These are phyloP conservation scores for Paramecium primaurelia DNA, from an alignment of 73 alveolate genomes.

Conservation along the genomic window DNA sequence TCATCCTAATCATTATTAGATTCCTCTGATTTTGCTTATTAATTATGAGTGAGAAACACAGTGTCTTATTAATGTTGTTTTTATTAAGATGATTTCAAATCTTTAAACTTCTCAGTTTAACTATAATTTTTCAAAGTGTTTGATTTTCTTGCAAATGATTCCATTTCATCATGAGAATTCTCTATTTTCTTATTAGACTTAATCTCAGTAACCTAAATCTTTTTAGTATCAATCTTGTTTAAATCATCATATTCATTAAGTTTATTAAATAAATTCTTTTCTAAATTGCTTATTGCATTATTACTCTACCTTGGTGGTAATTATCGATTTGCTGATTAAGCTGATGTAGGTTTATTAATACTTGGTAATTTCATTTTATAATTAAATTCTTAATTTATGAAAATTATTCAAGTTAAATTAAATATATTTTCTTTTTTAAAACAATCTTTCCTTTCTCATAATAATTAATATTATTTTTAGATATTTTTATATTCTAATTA, in stretches of 20 bases:
- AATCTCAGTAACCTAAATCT: neutral
- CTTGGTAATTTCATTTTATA: constrained; percentile 7
- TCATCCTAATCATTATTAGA: neutral
- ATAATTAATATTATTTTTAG: no score
- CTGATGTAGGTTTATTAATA: constrained; percentile 3
- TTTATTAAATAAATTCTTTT: neutral
- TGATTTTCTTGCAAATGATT: neutral
- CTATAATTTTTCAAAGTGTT: neutral
- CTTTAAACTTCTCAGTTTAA: neutral
- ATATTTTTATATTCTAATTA: no score
- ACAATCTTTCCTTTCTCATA: no score
- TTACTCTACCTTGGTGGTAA: neutral
- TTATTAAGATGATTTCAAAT: neutral
- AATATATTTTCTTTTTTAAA: constrained; percentile 68
- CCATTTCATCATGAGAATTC: neutral
- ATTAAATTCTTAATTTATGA: neutral
- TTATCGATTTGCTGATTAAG: neutral
- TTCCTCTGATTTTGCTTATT: neutral
- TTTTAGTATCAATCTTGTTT: neutral
- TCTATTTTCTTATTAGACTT: neutral
- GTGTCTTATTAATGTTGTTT: neutral
- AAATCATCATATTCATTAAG: constrained; percentile 15
- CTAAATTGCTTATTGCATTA: constrained; percentile 1
- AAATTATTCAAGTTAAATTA: constrained; percentile 88
- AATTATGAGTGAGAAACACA: neutral